Conservation (phyloP, 495 filamentous ascomycete genomes). For the Penicillium goetzii region DNA sequence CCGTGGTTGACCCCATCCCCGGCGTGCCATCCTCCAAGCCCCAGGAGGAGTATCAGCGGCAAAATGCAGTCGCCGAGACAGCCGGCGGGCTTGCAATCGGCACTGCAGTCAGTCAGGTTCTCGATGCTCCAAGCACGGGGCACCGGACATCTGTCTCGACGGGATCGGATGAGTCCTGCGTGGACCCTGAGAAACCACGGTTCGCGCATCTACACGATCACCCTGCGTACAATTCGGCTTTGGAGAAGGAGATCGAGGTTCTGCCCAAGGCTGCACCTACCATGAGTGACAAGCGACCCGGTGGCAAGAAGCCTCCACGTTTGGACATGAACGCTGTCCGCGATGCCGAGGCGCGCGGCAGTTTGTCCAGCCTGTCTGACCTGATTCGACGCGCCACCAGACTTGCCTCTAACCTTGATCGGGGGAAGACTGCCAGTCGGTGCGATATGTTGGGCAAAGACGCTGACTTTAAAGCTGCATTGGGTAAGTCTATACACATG, state of each 20-base stretch:
- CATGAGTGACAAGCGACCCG: constrained; percentile 47
- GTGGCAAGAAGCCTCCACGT: constrained; percentile 66
- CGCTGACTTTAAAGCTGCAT: constrained; percentile 31
- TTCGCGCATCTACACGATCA: constrained; percentile 26
- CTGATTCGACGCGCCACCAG: constrained; percentile 86
- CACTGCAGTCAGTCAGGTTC: constrained; percentile 25
- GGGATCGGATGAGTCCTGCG: constrained; percentile 34
- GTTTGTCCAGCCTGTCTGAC: constrained; percentile 88
- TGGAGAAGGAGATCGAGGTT: constrained; percentile 39
- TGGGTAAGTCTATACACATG: constrained; percentile 28
- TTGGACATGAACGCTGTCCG: constrained; percentile 79
- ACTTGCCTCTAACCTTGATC: constrained; percentile 85
- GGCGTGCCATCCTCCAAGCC: constrained; percentile 17
- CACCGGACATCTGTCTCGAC: constrained; percentile 35
- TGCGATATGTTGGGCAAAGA: constrained; percentile 46
- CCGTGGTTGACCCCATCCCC: constrained; percentile 19
- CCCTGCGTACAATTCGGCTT: constrained; percentile 11
- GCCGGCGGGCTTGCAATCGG: constrained; percentile 16
- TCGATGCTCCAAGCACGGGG: constrained; percentile 28
- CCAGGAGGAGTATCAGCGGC: constrained; percentile 23
- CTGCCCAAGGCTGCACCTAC: constrained; percentile 45
- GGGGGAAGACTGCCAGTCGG: constrained; percentile 79
- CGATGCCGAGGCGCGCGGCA: constrained; percentile 79
- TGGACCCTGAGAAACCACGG: constrained; percentile 44
- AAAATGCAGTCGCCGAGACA: constrained; percentile 19